These are phyloP conservation scores for Quercus glauca DNA, from an alignment of 306 rosid genomes.

Conservation along the genomic window DNA sequence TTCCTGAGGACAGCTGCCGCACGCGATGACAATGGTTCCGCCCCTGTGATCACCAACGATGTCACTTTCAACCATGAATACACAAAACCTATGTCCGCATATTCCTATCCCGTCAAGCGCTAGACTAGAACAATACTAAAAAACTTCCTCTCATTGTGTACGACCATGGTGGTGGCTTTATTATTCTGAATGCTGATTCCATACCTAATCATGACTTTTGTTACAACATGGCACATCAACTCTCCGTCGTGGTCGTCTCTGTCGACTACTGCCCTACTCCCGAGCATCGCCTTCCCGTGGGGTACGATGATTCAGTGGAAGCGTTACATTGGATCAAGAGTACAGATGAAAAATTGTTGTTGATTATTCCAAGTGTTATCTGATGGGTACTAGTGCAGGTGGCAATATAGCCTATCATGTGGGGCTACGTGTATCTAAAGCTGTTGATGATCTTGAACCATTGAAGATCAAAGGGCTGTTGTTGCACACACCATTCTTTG, in stretches of 20 bases:
- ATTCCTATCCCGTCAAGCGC: conserved; percentile 35
- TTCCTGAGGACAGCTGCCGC: no score
- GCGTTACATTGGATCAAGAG: conserved; percentile 28
- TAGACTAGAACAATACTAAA: neutral
- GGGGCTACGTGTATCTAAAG: conserved; percentile 13
- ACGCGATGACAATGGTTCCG: no score
- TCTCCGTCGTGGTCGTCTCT: conserved; percentile 21
- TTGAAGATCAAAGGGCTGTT: conserved; percentile 38
- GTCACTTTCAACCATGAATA: conserved; percentile 16
- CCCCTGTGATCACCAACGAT: conserved; percentile 20
- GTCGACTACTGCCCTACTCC: conserved; percentile 35
- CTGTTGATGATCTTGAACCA: conserved; percentile 6
- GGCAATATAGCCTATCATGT: conserved; percentile 36
- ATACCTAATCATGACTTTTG: conserved; percentile 29
- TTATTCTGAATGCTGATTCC: conserved; percentile 32
- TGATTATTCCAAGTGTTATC: conserved; percentile 24
- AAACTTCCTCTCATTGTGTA: conserved; percentile 35
- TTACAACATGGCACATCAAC: neutral
- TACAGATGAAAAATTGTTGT: conserved; percentile 30
- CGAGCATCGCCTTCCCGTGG: conserved; percentile 29
- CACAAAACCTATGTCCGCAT: conserved; percentile 40
- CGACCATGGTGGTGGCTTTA: conserved; percentile 53
- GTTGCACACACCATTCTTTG: conserved; percentile 43
- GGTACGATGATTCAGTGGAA: conserved; percentile 40
- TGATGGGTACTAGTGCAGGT: conserved; percentile 42